A percentile compares a stretch with the other conserved stretches of the same genome.
phyloP scores from a whole-genome alignment of 1,139 yeast genomes.

The Kodamaea suecica region DNA sequence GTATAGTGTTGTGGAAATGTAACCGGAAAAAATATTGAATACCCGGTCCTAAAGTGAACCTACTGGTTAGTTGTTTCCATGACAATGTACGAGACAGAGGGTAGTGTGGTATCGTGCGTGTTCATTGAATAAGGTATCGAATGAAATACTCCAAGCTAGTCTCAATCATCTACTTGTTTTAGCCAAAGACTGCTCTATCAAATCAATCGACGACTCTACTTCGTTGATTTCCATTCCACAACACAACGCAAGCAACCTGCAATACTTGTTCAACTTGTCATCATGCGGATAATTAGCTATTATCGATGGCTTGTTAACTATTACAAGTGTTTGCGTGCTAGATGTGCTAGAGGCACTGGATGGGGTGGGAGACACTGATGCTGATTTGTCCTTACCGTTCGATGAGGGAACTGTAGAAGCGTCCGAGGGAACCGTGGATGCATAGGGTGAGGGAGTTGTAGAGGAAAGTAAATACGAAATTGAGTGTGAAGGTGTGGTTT shows the following conservation, averaged over 20 bases:
- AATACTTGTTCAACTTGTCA: constrained; percentile 41
- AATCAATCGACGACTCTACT: constrained; percentile 42
- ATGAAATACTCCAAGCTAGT: too few species aligned
- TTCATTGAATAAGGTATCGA: neutral
- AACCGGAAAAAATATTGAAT: too few species aligned
- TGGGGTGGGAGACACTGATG: neutral
- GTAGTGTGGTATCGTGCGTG: too few species aligned
- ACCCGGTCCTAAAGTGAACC: too few species aligned
- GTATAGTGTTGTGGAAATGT: too few species aligned
- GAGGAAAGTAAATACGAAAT: neutral
- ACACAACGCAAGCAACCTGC: constrained; percentile 41
- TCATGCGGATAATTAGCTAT: constrained; percentile 29
- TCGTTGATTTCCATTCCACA: constrained; percentile 45
- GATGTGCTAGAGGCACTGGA: neutral
- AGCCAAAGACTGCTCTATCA: constrained; percentile 39
- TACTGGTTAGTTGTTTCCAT: too few species aligned
- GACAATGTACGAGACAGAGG: too few species aligned
- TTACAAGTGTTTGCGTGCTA: constrained; percentile 2
- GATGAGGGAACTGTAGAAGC: constrained; percentile 2
- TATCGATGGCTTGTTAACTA: constrained; percentile 13
- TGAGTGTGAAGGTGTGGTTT: neutral
- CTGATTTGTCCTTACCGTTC: constrained; percentile 3
- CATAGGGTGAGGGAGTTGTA: neutral
- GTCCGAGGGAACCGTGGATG: neutral
- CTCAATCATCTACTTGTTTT: neutral